These are phyloP conservation scores for Plasmodium cynomolgi DNA, from an alignment of 169 alveolate species.

Conservation along the genomic window DNA sequence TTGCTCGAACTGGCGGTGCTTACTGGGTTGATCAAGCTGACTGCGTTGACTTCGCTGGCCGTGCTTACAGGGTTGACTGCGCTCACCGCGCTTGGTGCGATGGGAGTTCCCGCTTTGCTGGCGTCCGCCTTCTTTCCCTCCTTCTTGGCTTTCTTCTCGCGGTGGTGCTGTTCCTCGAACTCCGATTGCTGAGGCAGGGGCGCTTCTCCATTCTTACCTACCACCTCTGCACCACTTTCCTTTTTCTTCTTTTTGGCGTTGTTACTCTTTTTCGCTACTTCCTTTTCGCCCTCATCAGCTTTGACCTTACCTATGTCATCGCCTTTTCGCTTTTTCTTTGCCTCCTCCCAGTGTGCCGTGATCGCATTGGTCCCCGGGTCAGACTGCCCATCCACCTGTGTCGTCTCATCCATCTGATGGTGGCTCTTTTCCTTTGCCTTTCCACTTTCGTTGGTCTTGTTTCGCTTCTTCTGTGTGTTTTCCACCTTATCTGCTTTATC, in stretches of 20 bases:
- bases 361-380: background rate
- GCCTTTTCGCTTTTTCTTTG: background rate
- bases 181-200: background rate
- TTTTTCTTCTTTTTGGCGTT: background rate
- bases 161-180: background rate
- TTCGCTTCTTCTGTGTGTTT: background rate
- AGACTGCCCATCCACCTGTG: background rate
- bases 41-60: background rate
- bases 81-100: background rate
- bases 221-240: background rate
- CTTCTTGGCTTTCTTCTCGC: slow-evolving; percentile 13
- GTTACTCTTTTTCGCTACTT: background rate
- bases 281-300: background rate
- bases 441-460: background rate
- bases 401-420: background rate
- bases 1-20: background rate
- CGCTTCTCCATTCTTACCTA: background rate
- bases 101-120: background rate
- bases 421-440: background rate
- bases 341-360: background rate
- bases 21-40: background rate
- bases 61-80: background rate
- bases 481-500: background rate
- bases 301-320: background rate
- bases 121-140: background rate